Conservation (phyloP, 2,329 filamentous ascomycete genomes). For the Xylaria sp. region DNA sequence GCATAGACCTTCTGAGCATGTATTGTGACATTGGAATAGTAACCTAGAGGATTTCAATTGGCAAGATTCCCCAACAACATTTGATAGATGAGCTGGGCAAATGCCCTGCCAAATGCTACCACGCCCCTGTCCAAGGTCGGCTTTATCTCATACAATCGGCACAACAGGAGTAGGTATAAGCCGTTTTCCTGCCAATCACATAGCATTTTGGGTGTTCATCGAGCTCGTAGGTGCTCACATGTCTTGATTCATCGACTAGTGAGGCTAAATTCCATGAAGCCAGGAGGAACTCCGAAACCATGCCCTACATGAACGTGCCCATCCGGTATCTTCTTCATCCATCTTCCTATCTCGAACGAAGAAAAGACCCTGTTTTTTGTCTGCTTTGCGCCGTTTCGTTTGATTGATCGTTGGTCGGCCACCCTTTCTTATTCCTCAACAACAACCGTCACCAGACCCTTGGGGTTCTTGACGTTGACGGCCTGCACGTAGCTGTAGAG, state of each 20-base stretch:
- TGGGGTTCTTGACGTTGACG: constrained; percentile 99
- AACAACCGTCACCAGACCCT: constrained; percentile 93
- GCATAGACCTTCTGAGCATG: background rate
- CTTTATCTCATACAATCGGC: constrained; percentile 16
- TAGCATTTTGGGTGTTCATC: constrained; percentile 20
- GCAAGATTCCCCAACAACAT: background rate
- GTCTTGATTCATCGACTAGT: constrained; percentile 55
- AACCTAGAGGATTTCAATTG: background rate
- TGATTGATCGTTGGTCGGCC: constrained; percentile 33
- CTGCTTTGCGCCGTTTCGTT: constrained; percentile 38
- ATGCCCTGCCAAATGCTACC: background rate
- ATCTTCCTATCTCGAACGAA: constrained; percentile 34
- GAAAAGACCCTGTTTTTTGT: constrained; percentile 44
- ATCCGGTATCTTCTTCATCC: constrained; percentile 46
- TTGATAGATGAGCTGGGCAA: constrained; percentile 2
- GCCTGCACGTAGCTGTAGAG: constrained; percentile 99
- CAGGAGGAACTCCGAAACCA: constrained; percentile 57
- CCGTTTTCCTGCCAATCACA: constrained; percentile 28
- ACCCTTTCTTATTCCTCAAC: constrained; percentile 73
- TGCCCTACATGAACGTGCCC: constrained; percentile 55
- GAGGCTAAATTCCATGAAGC: constrained; percentile 57
- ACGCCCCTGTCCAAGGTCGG: background rate
- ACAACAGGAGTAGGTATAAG: constrained; percentile 11
- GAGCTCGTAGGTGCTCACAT: constrained; percentile 47
- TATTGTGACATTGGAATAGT: constrained; percentile 12